These are phyloP conservation scores for Colletotrichum sp. DNA, from an alignment of 2,329 filamentous ascomycete genomes.

Conservation along the genomic window DNA sequence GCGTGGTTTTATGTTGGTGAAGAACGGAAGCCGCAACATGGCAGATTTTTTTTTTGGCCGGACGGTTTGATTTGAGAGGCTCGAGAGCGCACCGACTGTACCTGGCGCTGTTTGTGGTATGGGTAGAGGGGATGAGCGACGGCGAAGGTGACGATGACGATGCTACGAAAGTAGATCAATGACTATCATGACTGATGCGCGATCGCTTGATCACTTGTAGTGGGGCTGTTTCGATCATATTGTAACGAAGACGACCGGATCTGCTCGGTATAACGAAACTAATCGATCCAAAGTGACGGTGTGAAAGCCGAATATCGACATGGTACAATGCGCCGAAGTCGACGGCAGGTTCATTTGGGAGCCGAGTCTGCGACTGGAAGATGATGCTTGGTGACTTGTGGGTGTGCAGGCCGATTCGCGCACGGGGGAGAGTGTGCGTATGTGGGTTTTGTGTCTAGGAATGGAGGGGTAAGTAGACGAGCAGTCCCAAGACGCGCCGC, in stretches of 20 bases:
- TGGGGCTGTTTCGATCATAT: not conserved
- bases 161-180: slow-evolving; percentile 19
- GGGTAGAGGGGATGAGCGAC: slow-evolving; percentile 4
- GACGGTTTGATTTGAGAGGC: not conserved
- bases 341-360: not conserved
- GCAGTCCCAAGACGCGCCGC: not conserved
- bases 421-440: not conserved
- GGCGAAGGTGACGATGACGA: slow-evolving; percentile 8
- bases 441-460: not conserved
- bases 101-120: not conserved
- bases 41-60: not conserved
- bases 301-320: not conserved
- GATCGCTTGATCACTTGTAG: slow-evolving; percentile 4
- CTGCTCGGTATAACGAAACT: not conserved
- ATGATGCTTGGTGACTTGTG: not conserved
- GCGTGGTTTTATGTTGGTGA: not conserved
- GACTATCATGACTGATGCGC: slow-evolving; percentile 19
- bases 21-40: not conserved
- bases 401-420: not conserved
- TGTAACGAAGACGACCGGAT: not conserved
- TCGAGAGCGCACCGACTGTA: not conserved
- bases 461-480: not conserved
- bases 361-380: not conserved
- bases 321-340: not conserved
- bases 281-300: not conserved